phyloP scores from a whole-genome alignment of 2,329 filamentous ascomycete genomes.

The Neonectria hederae region DNA sequence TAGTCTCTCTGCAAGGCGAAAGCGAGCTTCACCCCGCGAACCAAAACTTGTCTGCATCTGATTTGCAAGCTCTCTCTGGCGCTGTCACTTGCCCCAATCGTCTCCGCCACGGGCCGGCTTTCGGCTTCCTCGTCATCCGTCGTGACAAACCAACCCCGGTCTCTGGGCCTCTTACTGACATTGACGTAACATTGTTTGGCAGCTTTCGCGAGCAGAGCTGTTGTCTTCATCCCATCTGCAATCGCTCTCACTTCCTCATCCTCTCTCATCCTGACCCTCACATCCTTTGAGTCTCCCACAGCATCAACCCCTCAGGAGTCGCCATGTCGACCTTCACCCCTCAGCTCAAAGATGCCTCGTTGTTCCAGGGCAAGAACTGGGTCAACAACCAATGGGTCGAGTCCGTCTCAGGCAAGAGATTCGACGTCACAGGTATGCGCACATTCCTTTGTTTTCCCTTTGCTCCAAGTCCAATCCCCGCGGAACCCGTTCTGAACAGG shows the following conservation, averaged over 20 bases:
- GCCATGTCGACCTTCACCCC: slow-evolving; percentile 18
- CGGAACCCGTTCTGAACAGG: not conserved
- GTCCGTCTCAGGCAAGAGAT: slow-evolving; percentile 75
- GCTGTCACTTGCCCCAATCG: slow-evolving; percentile 16
- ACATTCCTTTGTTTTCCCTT: not conserved
- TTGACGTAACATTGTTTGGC: not conserved
- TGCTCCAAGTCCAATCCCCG: no score
- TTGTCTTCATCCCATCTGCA: not conserved
- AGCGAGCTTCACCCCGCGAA: not conserved
- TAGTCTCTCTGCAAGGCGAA: no score
- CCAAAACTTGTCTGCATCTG: not conserved
- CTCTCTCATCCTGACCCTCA: not conserved
- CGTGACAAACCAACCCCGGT: not conserved
- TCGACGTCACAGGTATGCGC: slow-evolving; percentile 62
- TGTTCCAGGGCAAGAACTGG: slow-evolving; percentile 69
- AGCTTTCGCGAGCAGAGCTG: not conserved
- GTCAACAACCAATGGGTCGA: slow-evolving; percentile 78
- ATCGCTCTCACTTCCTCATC: not conserved
- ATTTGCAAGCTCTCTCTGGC: not conserved
- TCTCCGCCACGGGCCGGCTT: slow-evolving; percentile 10
- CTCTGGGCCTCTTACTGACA: not conserved
- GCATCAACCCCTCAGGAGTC: not conserved
- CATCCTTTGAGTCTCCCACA: not conserved
- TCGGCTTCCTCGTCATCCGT: slow-evolving; percentile 6
- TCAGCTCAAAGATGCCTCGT: slow-evolving; percentile 64